Evolutionary conservation across 1,284 basidiomycete genomes (phyloP), one percentile per base, ranked within the genome.

Genomic region (Melampsora larici-populina): DNA sequence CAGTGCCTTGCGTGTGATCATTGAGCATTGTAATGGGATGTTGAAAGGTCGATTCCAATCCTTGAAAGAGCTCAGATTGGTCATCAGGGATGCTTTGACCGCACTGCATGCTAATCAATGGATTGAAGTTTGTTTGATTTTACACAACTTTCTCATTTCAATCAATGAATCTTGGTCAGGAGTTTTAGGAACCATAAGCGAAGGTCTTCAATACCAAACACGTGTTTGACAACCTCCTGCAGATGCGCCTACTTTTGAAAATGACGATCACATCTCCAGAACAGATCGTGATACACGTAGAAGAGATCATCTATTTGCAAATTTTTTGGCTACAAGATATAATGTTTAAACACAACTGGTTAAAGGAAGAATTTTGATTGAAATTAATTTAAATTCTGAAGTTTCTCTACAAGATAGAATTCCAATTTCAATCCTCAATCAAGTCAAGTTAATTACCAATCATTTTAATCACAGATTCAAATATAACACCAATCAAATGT

Each of bases 21-120:
- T 43, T 46, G 33, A 68, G 5, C 66, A 68, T 68, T 68, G 66
- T 6, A 68, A 43, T 43, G 33, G 66, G 4, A 43, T 46, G 21
- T 15, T 46, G 1, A 68, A 68, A 68, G 66, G 66, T 26, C 15
- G 1, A 0, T 1, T 46, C 46, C 66, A 68, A 68, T 68, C 33
- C 2, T 43, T 68, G 2, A 0, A 26, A 46, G 36, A n/a, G 2
- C 40, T 68, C 2, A 1, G 33, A 40, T 9, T 17, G 2, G 40
- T 11, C 2, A 26, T 68, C 2, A 68, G 13, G 0, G 40, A 21
- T 17, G 21, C 26, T 2, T 15, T 26, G 26, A 4, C 2, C 1
- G 48, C 48, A 48, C 15, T n/a, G 17, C 18, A 43, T n/a, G 18
- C 48, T 18, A 68, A 36, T 11, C 11, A 67, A 13, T 67, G 29